Base-by-base conservation (phyloP, 2,329 filamentous ascomycete genomes). In the Trichophyton rubrum region DNA sequence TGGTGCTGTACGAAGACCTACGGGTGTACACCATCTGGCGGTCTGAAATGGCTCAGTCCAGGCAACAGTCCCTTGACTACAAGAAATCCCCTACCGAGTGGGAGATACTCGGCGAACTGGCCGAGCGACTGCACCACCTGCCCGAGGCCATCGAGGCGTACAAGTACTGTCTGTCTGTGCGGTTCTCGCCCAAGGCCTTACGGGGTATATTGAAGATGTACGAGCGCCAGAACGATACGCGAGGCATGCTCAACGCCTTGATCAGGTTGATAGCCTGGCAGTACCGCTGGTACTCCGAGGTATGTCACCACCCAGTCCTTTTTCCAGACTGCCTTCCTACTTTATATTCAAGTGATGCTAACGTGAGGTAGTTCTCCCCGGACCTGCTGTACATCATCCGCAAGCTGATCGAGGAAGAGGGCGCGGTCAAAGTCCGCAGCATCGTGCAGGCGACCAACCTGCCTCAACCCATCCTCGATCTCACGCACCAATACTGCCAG, bases 1-100 rank as follows among this genome's bases (percentile, higher is more conserved):
- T 99, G 93, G 93, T 97, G 0, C 81, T 99, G 2, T 99, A 99
- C 72, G 93, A 99, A 73, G 93, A 99, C 70, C 82, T 99, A 17
- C 89, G 93, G 57, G 92, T 99, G 53, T 99, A 99, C 78, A 99
- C 93, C 11, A 99, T 99, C 73, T 99, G 93, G 93, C 87, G 93
- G 61, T 97, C 93, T 0, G 93, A 99, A 73, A 93, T 97, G 84
- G 89, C 90, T 0, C 92, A 97, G 72, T 96, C 91, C 71, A 86
- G 89, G 22, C 89, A 92, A 59, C 92, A 97, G 73, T 88, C 92
- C 64, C 86, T 96, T 73, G 87, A 95, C 66, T 99, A 97, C 78
- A 93, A 93, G 76, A 99, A 97, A 77, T 93, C 88, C 0, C 88
- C 92, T 1, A 90, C 96, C 66, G 93, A 99, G 72, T 99, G 93